These are phyloP conservation scores for Saitozyma podzolica DNA, from an alignment of 768 basidiomycete genomes.

Conservation along the genomic window DNA sequence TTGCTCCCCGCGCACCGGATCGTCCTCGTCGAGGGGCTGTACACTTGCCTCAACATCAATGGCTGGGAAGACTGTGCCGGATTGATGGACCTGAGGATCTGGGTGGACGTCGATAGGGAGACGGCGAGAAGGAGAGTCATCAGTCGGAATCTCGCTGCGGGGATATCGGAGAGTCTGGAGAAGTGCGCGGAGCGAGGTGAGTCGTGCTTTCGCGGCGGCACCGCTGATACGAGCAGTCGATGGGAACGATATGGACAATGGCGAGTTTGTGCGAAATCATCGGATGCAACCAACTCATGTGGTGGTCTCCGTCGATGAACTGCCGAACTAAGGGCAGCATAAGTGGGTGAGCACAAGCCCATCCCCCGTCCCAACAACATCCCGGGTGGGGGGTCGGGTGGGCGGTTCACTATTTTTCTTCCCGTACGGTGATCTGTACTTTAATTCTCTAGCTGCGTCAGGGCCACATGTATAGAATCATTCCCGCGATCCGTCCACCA, in stretches of 20 bases:
- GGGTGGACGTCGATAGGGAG: constrained; percentile 62
- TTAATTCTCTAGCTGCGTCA: too few relatives aligned
- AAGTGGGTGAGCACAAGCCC: too few relatives aligned
- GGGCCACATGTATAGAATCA: too few relatives aligned
- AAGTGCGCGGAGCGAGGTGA: constrained; percentile 53
- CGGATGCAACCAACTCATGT: constrained; percentile 14
- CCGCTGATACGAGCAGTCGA: constrained; percentile 15
- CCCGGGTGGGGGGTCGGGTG: too few relatives aligned
- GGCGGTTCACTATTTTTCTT: too few relatives aligned
- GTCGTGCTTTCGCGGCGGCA: not conserved
- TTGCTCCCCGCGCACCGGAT: constrained; percentile 70
- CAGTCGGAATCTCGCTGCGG: constrained; percentile 71
- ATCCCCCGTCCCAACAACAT: too few relatives aligned
- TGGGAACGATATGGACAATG: constrained; percentile 27
- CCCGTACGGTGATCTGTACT: too few relatives aligned
- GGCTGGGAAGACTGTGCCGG: constrained; percentile 69
- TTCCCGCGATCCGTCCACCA: too few relatives aligned
- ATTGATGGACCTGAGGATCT: constrained; percentile 76
- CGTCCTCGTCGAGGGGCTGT: constrained; percentile 84
- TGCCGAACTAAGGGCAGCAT: too few relatives aligned
- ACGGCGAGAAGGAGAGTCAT: constrained; percentile 65
- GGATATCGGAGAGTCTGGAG: constrained; percentile 65
- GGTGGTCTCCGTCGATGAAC: constrained; percentile 5
- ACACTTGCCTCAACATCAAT: constrained; percentile 67
- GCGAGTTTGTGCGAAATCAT: constrained; percentile 10